Percentiles rank a stretch among this genome's conserved stretches.
Conservation (phyloP, 495 filamentous ascomycete genomes). For the Acidiella bohemica region DNA sequence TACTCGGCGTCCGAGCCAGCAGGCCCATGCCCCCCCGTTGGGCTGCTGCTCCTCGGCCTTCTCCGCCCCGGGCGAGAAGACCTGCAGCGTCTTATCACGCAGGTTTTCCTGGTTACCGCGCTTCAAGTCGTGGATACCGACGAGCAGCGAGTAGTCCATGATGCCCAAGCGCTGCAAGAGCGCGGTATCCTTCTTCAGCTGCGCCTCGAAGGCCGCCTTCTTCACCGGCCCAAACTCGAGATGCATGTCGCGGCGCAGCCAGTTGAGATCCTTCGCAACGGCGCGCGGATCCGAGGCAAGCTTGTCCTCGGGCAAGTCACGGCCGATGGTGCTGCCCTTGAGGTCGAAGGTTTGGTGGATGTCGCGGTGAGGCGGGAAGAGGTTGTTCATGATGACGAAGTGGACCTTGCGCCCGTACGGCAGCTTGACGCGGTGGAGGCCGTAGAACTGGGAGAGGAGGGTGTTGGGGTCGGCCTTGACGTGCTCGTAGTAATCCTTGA, state of each 20-base stretch:
- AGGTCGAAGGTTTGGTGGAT: constrained; percentile 95
- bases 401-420: constrained; percentile 97
- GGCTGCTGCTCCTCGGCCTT: constrained; percentile 40
- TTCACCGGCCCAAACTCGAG: constrained; percentile 80
- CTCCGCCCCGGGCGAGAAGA: constrained; percentile 86
- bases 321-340: constrained; percentile 92
- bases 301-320: constrained; percentile 80
- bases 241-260: constrained; percentile 72
- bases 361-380: constrained; percentile 93
- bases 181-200: constrained; percentile 75
- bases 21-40: constrained; percentile 46
- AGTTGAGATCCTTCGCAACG: constrained; percentile 94
- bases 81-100: constrained; percentile 83
- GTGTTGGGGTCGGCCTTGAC: constrained; percentile 90
- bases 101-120: constrained; percentile 91
- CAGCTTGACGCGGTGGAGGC: constrained; percentile 94
- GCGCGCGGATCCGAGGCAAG: constrained; percentile 66
- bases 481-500: constrained; percentile 89
- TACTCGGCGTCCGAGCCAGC: constrained; percentile 83
- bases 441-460: constrained; percentile 94
- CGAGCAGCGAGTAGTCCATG: constrained; percentile 95
- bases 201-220: constrained; percentile 71
- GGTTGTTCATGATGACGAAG: constrained; percentile 99
- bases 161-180: constrained; percentile 78
- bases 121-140: constrained; percentile 83